These are phyloP conservation scores for Pinus tabuliformis DNA, from an alignment of 75 land plant genomes.

Conservation along the genomic window DNA sequence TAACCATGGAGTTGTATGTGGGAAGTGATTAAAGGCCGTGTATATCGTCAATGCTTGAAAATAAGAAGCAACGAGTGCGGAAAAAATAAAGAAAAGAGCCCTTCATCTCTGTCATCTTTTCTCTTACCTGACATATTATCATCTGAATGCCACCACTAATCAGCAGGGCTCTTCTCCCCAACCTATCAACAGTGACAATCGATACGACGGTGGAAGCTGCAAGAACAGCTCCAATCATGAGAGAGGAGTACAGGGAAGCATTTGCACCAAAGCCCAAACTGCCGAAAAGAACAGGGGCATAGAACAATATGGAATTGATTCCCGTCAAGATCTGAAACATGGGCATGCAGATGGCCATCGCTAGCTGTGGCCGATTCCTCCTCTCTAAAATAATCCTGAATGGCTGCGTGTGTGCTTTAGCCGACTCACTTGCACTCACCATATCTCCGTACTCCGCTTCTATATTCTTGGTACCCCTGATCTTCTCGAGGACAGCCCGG, in stretches of 20 bases:
- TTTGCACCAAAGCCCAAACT: conserved; percentile 66
- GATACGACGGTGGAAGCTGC: conserved; percentile 61
- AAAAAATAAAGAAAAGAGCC: neutral
- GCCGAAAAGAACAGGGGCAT: conserved; percentile 82
- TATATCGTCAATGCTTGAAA: no score
- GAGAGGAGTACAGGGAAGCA: conserved; percentile 79
- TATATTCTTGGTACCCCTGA: conserved; percentile 60
- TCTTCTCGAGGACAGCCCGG: conserved; percentile 48
- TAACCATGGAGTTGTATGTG: no score
- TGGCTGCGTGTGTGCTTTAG: conserved; percentile 62
- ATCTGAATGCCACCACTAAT: conserved; percentile 71
- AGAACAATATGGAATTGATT: conserved; percentile 82
- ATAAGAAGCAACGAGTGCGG: no score
- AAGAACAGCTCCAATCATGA: conserved; percentile 79
- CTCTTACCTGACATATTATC: conserved; percentile 63
- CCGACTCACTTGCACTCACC: conserved; percentile 60
- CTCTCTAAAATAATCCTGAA: conserved; percentile 61
- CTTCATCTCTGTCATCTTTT: no score
- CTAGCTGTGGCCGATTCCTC: conserved; percentile 79
- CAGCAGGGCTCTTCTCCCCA: conserved; percentile 56
- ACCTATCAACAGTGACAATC: conserved; percentile 61
- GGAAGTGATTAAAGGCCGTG: no score
- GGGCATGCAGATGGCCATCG: conserved; percentile 75
- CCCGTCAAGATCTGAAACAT: conserved; percentile 79
- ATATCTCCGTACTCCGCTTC: conserved; percentile 70